phyloP scores from a whole-genome alignment of 352 stramenopile genomes.

The Thraustochytrium aureum region DNA sequence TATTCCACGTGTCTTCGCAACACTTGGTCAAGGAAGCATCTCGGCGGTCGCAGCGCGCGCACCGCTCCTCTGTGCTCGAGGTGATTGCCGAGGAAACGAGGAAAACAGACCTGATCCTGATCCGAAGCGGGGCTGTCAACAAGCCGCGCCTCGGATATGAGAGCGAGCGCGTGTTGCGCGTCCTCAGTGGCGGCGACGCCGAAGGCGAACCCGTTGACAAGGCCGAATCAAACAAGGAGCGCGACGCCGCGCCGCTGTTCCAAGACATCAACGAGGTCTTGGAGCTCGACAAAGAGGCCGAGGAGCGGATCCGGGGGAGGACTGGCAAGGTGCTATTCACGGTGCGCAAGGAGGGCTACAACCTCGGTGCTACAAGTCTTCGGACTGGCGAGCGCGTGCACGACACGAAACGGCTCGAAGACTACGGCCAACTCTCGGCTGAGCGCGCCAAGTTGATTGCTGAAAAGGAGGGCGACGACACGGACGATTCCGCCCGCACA shows the following conservation, averaged over 20 bases:
- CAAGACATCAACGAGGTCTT: conserved; percentile 10
- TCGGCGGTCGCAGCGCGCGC: neutral
- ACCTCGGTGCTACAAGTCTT: conserved; percentile 2
- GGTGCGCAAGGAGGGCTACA: conserved; percentile 30
- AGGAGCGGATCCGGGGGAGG: neutral
- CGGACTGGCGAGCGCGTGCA: neutral
- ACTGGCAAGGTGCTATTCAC: neutral
- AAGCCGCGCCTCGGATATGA: conserved; percentile 46
- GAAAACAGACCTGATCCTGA: conserved; percentile 34
- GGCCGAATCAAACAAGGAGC: neutral
- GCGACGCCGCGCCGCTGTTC: neutral
- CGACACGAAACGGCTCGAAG: conserved; percentile 10
- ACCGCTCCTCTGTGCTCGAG: neutral
- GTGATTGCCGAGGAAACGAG: conserved; percentile 4
- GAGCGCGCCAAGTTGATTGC: neutral
- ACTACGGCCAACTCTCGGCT: conserved; percentile 1
- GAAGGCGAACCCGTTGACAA: neutral
- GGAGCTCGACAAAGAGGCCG: neutral
- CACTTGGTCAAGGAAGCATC: conserved; percentile 5
- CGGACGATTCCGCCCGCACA: neutral
- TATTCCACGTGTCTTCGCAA: conserved; percentile 23
- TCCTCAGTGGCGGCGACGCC: neutral
- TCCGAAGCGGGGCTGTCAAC: conserved; percentile 34
- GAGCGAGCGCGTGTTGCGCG: conserved; percentile 17
- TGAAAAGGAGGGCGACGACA: neutral